Evolutionary conservation across 306 rosid species (phyloP), one percentile per base, ranked within the genome.

Genomic region (Dryas drummondii): DNA sequence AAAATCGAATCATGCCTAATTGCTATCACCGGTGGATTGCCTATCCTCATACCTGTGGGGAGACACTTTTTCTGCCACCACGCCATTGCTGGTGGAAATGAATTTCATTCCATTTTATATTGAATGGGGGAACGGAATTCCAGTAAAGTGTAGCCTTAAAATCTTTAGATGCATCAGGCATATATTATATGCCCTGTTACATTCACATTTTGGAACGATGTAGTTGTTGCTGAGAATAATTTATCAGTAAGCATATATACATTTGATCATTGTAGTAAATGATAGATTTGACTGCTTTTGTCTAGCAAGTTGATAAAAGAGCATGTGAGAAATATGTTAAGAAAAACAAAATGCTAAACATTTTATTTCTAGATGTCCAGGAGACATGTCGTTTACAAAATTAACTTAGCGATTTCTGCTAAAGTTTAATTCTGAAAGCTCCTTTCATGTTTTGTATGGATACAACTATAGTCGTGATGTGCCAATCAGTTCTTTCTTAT

Each of bases 81-180:
- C 27, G 10, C 55, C 22, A n/a, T 48, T 52, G 71, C 71, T 48
- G 41, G 22, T 42, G 48, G 15, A 65, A 51, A 69, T 32, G 27
- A 51, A 9, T 27, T 55, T 22, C 45, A n/a, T 52, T 70, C 46
- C 63, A 44, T 46, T 70, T 54, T 5, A 32, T 53, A 51, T 17
- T 47, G 11, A n/a, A 65, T 32, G 60, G 54, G 26, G 45, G 22
- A 46, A 54, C 44, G 22, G 27, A 64, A 71, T 46, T 47, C 77
- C 61, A 64, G 49, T 22, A 2, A 37, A 72, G 13, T 26, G 0
- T 49, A 59, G 55, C 78, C 56, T 32, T 19, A 64, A 65, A 71
- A 60, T 73, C 55, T 52, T 37, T 15, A 22, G 74, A 68, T 66
- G 65, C 62, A 73, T 71, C 41, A 60, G 27, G 51, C 58, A 17